Percentiles rank a stretch among this genome's conserved stretches.
Evolutionary conservation across 352 stramenopile species (phyloP).

Genomic region (Bremia lactucae): DNA sequence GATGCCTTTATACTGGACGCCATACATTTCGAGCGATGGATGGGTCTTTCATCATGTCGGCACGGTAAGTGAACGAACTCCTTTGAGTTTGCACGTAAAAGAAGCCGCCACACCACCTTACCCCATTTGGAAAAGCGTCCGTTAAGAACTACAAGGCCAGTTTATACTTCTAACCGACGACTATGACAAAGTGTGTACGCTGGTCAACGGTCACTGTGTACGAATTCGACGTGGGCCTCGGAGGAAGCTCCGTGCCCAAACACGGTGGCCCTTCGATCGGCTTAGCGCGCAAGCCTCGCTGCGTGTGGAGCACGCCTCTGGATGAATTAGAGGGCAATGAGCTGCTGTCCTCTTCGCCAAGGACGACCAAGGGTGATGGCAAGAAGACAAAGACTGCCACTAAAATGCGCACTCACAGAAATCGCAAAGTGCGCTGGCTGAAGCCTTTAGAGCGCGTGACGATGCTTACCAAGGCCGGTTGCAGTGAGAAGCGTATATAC

Average conservation of each 20-base stretch:
- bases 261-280: slow-evolving; percentile 42
- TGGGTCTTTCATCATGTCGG: slow-evolving; percentile 8
- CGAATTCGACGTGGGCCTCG: slow-evolving; percentile 44
- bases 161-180: background rate
- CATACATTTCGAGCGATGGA: slow-evolving; percentile 15
- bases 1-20: slow-evolving; percentile 6
- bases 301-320: slow-evolving; percentile 36
- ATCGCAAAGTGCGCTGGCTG: slow-evolving; percentile 45
- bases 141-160: background rate
- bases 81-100: slow-evolving; percentile 4
- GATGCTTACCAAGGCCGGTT: slow-evolving; percentile 54
- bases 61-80: slow-evolving; percentile 1
- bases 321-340: slow-evolving; percentile 16
- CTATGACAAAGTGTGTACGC: slow-evolving; percentile 38
- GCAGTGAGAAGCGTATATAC: slow-evolving; percentile 54
- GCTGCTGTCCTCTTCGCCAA: background rate
- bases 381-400: slow-evolving; percentile 8
- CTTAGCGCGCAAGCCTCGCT: slow-evolving; percentile 32
- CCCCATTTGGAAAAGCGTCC: slow-evolving; percentile 10
- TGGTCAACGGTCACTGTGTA: slow-evolving; percentile 58
- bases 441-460: slow-evolving; percentile 51
- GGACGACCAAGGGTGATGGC: slow-evolving; percentile 3
- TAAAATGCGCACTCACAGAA: slow-evolving; percentile 17
- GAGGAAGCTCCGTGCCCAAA: slow-evolving; percentile 38
- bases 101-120: slow-evolving; percentile 3